Conservation (phyloP, 139 green algal species). For the Spirogloea muscicola region DNA sequence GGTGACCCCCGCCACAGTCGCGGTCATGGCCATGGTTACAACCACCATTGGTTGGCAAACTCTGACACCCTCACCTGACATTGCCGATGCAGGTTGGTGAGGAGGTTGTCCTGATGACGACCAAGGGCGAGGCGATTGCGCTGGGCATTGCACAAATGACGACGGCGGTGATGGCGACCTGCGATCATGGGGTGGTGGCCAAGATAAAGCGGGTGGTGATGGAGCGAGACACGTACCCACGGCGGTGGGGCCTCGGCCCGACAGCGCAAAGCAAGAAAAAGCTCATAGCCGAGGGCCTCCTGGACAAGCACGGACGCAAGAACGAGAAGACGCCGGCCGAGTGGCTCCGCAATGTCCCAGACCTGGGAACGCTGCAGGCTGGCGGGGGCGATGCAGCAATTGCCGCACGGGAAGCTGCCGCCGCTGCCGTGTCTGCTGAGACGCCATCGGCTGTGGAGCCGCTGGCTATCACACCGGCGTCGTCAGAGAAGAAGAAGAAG, state of each 20-base stretch:
- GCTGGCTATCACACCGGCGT: slow-evolving; percentile 1
- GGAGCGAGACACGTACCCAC: slow-evolving; percentile 98
- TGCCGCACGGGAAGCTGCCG: slow-evolving; percentile 2
- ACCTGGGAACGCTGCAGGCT: too few relatives aligned
- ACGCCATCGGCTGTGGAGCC: slow-evolving; percentile 14
- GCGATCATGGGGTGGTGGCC: slow-evolving; percentile 90
- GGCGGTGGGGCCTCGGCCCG: slow-evolving; percentile 89
- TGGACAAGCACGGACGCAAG: slow-evolving; percentile 93
- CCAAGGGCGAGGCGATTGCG: slow-evolving; percentile 96
- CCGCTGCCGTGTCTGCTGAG: background rate
- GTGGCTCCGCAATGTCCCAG: slow-evolving; percentile 75
- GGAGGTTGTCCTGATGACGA: slow-evolving; percentile 97
- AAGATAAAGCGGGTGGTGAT: slow-evolving; percentile 98
- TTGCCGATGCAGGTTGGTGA: slow-evolving; percentile 93
- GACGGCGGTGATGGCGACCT: slow-evolving; percentile 87
- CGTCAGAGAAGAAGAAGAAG: slow-evolving; percentile 33
- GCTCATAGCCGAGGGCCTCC: slow-evolving; percentile 88
- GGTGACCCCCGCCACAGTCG: too few relatives aligned
- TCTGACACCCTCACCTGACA: too few relatives aligned
- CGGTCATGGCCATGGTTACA: too few relatives aligned
- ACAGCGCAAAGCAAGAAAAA: slow-evolving; percentile 95
- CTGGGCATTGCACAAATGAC: slow-evolving; percentile 96
- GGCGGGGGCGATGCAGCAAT: slow-evolving; percentile 35
- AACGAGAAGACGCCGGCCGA: slow-evolving; percentile 92
- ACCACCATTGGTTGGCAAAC: too few relatives aligned